Evolutionary conservation across 768 basidiomycete genomes (phyloP), one percentile per base, ranked within the genome.

Genomic region (Podaxis sp.): DNA sequence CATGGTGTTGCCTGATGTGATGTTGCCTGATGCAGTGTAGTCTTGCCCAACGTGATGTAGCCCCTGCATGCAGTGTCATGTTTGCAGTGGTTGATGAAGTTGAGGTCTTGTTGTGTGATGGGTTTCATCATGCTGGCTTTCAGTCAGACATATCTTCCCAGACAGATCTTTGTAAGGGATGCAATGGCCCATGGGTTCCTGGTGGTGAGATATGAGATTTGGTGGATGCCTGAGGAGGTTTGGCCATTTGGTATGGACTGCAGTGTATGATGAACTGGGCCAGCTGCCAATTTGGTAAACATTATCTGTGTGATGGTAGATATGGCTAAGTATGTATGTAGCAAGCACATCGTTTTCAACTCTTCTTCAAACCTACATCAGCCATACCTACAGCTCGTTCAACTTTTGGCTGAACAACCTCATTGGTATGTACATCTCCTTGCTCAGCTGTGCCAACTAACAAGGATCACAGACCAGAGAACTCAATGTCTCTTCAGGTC

Each of bases 401-500:
- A 49, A 27, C 22, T 6, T 53, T 41, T 27, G n/a, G 56, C 33
- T 37, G 15, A 29, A 37, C 38, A 29, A 49, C n/a, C 11, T 29
- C n/a, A 55, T 47, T 46, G 17, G 61, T 55, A 19, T 25, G 46
- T 50, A 55, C 47, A 27, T 13, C 11, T 38, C 24, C 4, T 46
- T 7, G 27, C 17, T 36, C 6, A 13, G 37, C 3, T 27, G n/a
- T 19, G 15, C 46, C 8, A 17, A 38, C 37, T 53, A 12, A 59
- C 54, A 19, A 46, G 13, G 5, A 24, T 12, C 25, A 43, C 29
- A 53, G 53, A 25, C 29, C n/a, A 47, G 58, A 57, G 64, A 59
- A 65, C 58, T 47, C 53, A 55, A 93, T 93, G 91, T 92, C 91
- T 71, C 79, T 91, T 8, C 89, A 90, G 72, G 79, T 93, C 67